Evolutionary conservation across 2,329 filamentous ascomycete genomes (phyloP), one percentile per base, ranked within the genome.

Genomic region (Claviceps sp.): DNA sequence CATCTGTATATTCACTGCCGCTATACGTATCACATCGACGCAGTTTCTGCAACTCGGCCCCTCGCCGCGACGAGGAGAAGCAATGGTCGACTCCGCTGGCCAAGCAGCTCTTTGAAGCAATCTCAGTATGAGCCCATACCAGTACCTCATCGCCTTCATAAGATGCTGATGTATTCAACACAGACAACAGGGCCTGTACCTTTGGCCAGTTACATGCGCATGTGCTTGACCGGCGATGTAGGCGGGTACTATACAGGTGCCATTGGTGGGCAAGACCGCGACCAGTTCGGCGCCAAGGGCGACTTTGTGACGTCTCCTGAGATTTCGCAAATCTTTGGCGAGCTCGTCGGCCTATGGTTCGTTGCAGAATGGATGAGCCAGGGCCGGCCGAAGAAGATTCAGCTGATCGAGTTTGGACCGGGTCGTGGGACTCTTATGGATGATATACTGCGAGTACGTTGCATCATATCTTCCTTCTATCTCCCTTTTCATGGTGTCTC

Each of bases 261-360:
- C 23, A 76, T 83, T 44, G 76, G 29, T 4, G 29, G 77, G 8
- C 70, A 80, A 54, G 82, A 78, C 20, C 79, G 83, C 46, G 90
- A 96, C 63, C 90, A 91, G 56, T 98, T 98, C 60, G 93, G 93
- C n/a, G 73, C 79, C 51, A 86, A 88, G 62, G 93, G 93, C 26
- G 93, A 98, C 68, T 98, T 98, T 64, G 85, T 97, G 49, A 98
- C 93, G 0, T 96, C 90, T 0, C 93, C 93, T 0, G 93, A 98
- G 68, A 97, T 98, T 60, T 96, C 90, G 1, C 93, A 97, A 65
- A 79, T 97, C 13, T 98, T 98, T 69, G 93, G 93, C 23, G 93
- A 98, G 70, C 76, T 98, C 29, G 75, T 97, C 52, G 93, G 88
- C 4, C 80, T 98, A 59, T 98, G 93, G 93, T 83, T 95, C 55